Base-by-base conservation (phyloP, 2,329 filamentous ascomycete genomes). In the Monosporascus sp. region DNA sequence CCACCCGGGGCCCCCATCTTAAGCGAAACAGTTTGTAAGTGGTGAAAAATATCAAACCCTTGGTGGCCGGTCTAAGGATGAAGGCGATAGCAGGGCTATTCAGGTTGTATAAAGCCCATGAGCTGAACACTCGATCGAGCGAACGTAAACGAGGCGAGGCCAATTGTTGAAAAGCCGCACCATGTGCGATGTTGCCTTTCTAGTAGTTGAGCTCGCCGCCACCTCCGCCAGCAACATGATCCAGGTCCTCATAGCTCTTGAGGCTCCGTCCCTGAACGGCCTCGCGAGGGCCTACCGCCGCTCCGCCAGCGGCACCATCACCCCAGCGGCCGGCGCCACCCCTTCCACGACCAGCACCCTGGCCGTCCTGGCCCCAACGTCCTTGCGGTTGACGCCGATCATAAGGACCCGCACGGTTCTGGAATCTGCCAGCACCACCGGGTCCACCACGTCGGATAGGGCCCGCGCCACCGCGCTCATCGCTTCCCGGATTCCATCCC, bases 181-280 rank as follows among this genome's bases (percentile, higher is more conserved):
- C 14, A 20, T 42, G 4, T 20, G 39, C 5, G 11, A 20, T 20
- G 39, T 2, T 14, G 18, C 24, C 11, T 34, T 31, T 9, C 47
- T 80, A 97, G 68, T 97, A 97, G 72, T 97, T 95, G 64, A 97
- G 75, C 73, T 97, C 93, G 27, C 89, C 88, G 41, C 86, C 84
- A 41, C 86, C 89, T 37, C 82, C 78, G 15, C 85, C 83, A 38
- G 84, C 84, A 53, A 88, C 86, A 46, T 95, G 93, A 73, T 99
- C 94, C 24, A 99, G 77, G 68, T 99, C 94, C 70, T 99, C 95
- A 68, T 99, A 99, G 70, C 90, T 97, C 80, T 96, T 96, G 59
- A 99, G 74, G 56, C 89, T 96, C 53, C 94, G 84, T 5, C 94
- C 94, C 61, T 95, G 90, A 1, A 96, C 91, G 11, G 94, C 93